phyloP scores from a whole-genome alignment of 345 rosid genomes.

The Physaria fendleri region DNA sequence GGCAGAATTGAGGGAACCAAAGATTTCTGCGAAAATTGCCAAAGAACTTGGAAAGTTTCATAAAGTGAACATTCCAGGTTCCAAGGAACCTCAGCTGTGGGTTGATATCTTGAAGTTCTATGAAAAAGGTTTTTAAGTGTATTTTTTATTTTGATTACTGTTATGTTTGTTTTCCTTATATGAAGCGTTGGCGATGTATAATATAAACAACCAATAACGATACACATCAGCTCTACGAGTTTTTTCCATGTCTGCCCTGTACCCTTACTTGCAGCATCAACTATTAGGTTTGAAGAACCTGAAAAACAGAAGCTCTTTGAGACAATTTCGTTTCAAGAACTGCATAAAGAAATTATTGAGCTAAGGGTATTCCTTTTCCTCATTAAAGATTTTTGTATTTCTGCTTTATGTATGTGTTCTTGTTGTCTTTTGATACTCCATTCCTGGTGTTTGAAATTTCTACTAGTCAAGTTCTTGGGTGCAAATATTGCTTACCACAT shows the following conservation, averaged over 20 bases:
- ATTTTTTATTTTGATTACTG: not conserved
- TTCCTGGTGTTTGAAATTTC: not conserved
- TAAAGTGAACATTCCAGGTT: slow-evolving; percentile 75
- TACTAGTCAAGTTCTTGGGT: not conserved
- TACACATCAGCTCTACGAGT: not conserved
- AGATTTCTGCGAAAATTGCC: slow-evolving; percentile 82
- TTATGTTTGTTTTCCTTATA: not conserved
- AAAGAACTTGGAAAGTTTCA: slow-evolving; percentile 76
- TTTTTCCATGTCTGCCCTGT: slow-evolving; percentile 11
- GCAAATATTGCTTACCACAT: not conserved
- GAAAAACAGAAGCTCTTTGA: slow-evolving; percentile 61
- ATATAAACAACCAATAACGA: not conserved
- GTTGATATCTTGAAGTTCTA: slow-evolving; percentile 74
- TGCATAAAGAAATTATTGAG: slow-evolving; percentile 57
- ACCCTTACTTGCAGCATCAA: slow-evolving; percentile 54
- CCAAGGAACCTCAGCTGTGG: slow-evolving; percentile 94
- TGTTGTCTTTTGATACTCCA: not conserved
- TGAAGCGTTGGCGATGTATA: not conserved
- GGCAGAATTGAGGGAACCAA: slow-evolving; percentile 76
- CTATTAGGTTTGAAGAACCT: slow-evolving; percentile 59
- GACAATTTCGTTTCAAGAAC: slow-evolving; percentile 63
- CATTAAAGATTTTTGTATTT: not conserved
- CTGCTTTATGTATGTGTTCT: slow-evolving; percentile 9
- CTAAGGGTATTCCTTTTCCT: slow-evolving; percentile 52
- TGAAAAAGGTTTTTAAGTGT: slow-evolving; percentile 50